A percentile compares a stretch with the other conserved stretches of the same genome.
Conservation (phyloP, 169 alveolate species). For the Eimeria falciformis region DNA sequence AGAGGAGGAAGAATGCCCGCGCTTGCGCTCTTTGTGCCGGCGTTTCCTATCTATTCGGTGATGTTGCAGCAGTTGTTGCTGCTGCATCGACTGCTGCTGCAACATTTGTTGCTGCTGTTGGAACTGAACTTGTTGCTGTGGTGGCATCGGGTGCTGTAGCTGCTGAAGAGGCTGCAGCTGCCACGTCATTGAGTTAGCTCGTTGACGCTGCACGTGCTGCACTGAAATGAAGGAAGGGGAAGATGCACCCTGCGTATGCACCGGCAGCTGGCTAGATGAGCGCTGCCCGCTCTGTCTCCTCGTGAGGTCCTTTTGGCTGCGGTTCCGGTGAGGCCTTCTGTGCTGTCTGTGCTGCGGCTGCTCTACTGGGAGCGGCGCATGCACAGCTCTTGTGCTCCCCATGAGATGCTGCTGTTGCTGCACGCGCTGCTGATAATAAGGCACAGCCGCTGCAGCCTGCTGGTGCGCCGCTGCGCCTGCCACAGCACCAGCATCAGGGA, state of each 20-base stretch:
- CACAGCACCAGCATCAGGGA: background rate
- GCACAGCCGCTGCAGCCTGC: background rate
- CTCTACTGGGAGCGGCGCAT: background rate
- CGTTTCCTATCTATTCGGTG: slow-evolving; percentile 15
- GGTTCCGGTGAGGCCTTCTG: background rate
- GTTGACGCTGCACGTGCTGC: slow-evolving; percentile 42
- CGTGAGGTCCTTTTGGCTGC: slow-evolving; percentile 9
- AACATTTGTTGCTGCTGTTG: background rate
- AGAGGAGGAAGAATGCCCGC: slow-evolving; percentile 16
- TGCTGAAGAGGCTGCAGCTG: slow-evolving; percentile 20
- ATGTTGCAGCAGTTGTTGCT: slow-evolving; percentile 43
- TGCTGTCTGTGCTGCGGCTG: slow-evolving; percentile 20
- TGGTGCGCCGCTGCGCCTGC: slow-evolving; percentile 31
- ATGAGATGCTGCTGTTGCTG: background rate
- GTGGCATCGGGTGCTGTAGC: slow-evolving; percentile 32
- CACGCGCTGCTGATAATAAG: slow-evolving; percentile 7
- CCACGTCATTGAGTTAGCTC: background rate
- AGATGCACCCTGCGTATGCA: background rate
- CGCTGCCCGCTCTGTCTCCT: slow-evolving; percentile 26
- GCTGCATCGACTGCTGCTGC: slow-evolving; percentile 18
- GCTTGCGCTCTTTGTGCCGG: slow-evolving; percentile 32
- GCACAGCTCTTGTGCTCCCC: background rate
- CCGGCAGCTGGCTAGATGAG: slow-evolving; percentile 2
- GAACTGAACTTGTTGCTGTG: slow-evolving; percentile 25
- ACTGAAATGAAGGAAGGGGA: background rate